These are phyloP conservation scores for Vigna mungo DNA, from an alignment of 306 rosid genomes.

Conservation along the genomic window DNA sequence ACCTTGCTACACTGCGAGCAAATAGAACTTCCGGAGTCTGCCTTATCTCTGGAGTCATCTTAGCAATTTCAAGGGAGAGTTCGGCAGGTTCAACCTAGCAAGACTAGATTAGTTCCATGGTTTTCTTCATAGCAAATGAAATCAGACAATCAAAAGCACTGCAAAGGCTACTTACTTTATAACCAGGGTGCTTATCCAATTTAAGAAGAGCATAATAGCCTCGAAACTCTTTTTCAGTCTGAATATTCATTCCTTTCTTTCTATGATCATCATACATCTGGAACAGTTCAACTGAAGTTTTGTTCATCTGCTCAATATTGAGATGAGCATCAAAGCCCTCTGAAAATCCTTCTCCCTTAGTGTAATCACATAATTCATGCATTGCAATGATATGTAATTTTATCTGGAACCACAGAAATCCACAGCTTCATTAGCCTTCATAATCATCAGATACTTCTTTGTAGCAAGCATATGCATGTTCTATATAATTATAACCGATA, in stretches of 20 bases:
- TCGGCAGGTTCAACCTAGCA: slow-evolving; percentile 98
- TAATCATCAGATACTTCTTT: slow-evolving; percentile 38
- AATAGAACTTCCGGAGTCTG: slow-evolving; percentile 90
- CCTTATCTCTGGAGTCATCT: slow-evolving; percentile 96
- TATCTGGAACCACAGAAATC: slow-evolving; percentile 70
- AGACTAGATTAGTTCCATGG: slow-evolving; percentile 51
- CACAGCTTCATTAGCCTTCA: slow-evolving; percentile 47
- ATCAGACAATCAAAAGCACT: slow-evolving; percentile 42
- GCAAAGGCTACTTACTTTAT: slow-evolving; percentile 69
- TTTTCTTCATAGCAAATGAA: slow-evolving; percentile 45
- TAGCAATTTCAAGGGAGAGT: slow-evolving; percentile 98
- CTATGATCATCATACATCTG: slow-evolving; percentile 98
- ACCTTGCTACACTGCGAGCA: slow-evolving; percentile 98
- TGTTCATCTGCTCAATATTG: slow-evolving; percentile 99
- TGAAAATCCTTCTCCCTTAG: slow-evolving; percentile 96
- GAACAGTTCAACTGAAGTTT: slow-evolving; percentile 95
- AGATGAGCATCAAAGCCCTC: slow-evolving; percentile 99
- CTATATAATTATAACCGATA: slow-evolving; percentile 4
- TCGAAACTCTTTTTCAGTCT: slow-evolving; percentile 88
- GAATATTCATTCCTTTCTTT: slow-evolving; percentile 80
- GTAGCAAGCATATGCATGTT: slow-evolving; percentile 39
- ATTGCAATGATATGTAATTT: slow-evolving; percentile 91
- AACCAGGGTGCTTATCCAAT: slow-evolving; percentile 99
- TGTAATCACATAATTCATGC: slow-evolving; percentile 96
- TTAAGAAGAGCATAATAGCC: slow-evolving; percentile 99